Evolutionary conservation across 495 filamentous ascomycete genomes (phyloP), one percentile per base, ranked within the genome.

Genomic region (Bacidia rubella): DNA sequence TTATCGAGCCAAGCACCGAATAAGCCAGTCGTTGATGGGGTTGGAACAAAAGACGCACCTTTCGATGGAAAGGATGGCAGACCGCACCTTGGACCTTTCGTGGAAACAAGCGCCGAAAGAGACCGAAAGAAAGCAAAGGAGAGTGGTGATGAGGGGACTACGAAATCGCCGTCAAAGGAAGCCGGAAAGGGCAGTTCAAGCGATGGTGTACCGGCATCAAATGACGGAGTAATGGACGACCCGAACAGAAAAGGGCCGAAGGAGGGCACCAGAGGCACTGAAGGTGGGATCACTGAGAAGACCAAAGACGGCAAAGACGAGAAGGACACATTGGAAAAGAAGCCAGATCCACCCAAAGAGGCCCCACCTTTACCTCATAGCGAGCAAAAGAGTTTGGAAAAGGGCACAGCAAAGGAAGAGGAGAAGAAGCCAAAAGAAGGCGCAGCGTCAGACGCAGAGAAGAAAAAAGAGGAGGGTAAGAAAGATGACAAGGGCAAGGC

Each of bases 41-140:
- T 72, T 56, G 86, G 85, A 46, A 89, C 86, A 54, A 87, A 86
- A 68, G 81, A 92, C 72, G 87, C 87, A 56, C 92, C 93, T 1
- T 85, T 97, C 4, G 92, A 98, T 64, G 93, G 92, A 29, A 85
- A 87, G 57, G 92, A 98, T 74, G 92, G 92, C 23, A 90, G 88
- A 71, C 92, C 92, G 27, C 92, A 98, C 64, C 79, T 80, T 22
- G 92, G 92, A 9, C 92, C 93, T 2, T 90, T 85, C 66, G 83
- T 92, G 47, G 82, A 85, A 57, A 80, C 82, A 20, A 79, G 60
- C 25, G 71, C 71, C 65, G 73, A 83, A 66, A 67, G 78, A 52
- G 74, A 80, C 61, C 74, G 68, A 62, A 79, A 69, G 66, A 79
- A 70, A 54, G 56, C 65, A 45, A 69, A 63, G 57, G 71, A 72